phyloP scores from a whole-genome alignment of 139 green algal genomes.

The Gonium pectorale region DNA sequence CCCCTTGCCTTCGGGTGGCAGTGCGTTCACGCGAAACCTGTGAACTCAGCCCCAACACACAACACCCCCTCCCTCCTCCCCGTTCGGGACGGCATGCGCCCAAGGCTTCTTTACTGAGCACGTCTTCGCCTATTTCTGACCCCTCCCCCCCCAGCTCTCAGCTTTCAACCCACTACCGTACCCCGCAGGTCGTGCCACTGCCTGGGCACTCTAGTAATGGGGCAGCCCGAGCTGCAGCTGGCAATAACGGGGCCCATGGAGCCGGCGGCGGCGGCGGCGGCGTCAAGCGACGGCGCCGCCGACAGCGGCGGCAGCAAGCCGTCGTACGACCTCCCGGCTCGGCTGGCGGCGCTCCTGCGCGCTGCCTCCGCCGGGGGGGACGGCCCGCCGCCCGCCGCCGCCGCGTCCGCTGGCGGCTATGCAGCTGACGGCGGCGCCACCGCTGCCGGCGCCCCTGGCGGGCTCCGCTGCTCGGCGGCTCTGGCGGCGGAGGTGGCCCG shows the following conservation, averaged over 20 bases:
- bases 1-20: too few relatives aligned
- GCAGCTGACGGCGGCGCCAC: too few relatives aligned
- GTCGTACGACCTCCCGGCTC: not conserved
- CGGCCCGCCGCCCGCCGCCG: not conserved
- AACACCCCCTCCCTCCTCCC: too few relatives aligned
- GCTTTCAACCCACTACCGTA: not conserved
- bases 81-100: too few relatives aligned
- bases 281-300: not conserved
- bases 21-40: too few relatives aligned
- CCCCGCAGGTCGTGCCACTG: conserved; percentile 12
- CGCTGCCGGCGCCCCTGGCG: not conserved
- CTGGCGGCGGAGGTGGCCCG: conserved; percentile 4
- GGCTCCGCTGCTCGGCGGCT: not conserved
- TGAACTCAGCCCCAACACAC: too few relatives aligned
- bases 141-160: not conserved
- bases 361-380: not conserved
- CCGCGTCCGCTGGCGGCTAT: too few relatives aligned
- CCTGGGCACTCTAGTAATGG: conserved; percentile 15
- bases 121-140: not conserved
- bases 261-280: not conserved
- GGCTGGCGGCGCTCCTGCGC: conserved; percentile 6
- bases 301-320: not conserved
- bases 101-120: too few relatives aligned
- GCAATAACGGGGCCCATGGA: not conserved
- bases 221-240: conserved; percentile 1